phyloP scores from a whole-genome alignment of 495 filamentous ascomycete species.

The Tuber magnatum region DNA sequence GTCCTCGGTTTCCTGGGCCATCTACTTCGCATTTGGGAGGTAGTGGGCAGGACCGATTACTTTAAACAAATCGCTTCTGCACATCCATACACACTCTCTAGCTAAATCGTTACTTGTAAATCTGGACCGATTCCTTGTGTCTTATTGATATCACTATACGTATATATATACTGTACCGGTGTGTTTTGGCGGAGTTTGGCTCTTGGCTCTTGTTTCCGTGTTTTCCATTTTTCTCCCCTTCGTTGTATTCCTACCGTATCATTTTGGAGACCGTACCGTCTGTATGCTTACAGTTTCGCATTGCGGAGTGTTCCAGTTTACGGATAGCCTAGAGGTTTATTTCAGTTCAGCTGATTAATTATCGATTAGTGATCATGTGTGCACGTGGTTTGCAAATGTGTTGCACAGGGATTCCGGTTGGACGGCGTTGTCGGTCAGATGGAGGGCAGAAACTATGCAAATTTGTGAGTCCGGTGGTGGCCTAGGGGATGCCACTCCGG shows the following conservation, averaged over 20 bases:
- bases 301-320: neutral
- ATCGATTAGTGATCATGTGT: neutral
- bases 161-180: conserved; percentile 7
- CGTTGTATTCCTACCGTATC: neutral
- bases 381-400: neutral
- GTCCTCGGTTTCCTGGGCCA: neutral
- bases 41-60: neutral
- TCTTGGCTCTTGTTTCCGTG: neutral
- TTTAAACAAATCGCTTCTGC: neutral
- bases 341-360: neutral
- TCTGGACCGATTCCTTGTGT: neutral
- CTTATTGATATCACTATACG: neutral
- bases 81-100: neutral
- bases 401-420: neutral
- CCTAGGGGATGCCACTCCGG: no score
- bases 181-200: neutral
- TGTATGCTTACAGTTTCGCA: neutral
- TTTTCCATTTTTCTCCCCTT: conserved; percentile 5
- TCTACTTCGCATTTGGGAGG: neutral
- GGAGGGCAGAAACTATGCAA: neutral
- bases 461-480: no score
- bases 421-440: neutral
- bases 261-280: neutral
- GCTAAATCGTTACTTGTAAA: neutral
- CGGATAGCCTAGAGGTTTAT: neutral